Base-by-base conservation (phyloP, 1,284 basidiomycete genomes). In the Thelephora terrestris region DNA sequence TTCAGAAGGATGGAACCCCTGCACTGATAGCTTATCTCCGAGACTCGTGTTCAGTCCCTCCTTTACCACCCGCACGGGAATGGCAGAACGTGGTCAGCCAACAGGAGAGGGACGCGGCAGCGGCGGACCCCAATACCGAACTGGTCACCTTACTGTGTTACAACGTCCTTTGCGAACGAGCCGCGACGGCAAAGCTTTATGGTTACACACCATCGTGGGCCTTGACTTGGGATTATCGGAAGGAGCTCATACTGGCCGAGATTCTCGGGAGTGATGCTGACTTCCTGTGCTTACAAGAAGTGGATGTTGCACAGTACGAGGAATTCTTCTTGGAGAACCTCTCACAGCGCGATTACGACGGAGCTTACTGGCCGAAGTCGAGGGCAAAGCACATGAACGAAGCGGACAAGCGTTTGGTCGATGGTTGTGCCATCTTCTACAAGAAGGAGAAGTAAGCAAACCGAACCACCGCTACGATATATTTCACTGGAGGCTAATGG, bases 151-250 rank as follows among this genome's bases (percentile, higher is more conserved):
- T 90, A 24, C 71, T 98, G 37, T 88, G 78, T 61, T 98, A 95
- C 75, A 99, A 99, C 67, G 93, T 98, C 54, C 80, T 99, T 12
- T 96, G 91, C 66, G 90, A 95, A 61, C 81, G 82, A 61, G 89
- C 82, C 60, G 96, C 96, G 16, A 95, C 95, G 21, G 79, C 86
- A 58, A 76, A 82, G 54, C 71, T 97, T 67, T 99, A 99, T 66
- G 93, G 92, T 9, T 99, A 99, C 68, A 98, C 95, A 0, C 95
- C 96, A 1, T 78, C 84, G 5, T 98, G 95, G 94, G 96, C 96
- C 1, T 73, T 99, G 34, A 75, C 81, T 37, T 99, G 96, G 96
- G 82, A 88, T 39, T 98, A 96, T 64, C 81, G 96, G 52, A 94
- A 92, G 67, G 87, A 92, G 54, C 73, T 91, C 50, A 93, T 99